phyloP scores from a whole-genome alignment of 108 stramenopile species.

The Skeletonema grethae region DNA sequence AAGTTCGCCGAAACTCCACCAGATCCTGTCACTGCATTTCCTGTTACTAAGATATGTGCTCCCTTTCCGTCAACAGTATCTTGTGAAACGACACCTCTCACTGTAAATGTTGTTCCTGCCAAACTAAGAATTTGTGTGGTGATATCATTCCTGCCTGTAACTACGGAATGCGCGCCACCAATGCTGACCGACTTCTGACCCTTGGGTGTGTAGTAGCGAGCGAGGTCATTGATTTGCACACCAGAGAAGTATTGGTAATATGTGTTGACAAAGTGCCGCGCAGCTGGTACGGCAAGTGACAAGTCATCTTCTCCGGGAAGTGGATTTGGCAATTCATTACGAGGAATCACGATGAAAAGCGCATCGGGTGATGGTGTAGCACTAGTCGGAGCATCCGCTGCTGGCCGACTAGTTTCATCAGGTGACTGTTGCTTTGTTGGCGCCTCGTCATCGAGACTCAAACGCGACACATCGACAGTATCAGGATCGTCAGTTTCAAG shows the following conservation, averaged over 20 bases:
- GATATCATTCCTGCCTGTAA: constrained; percentile 50
- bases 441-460: constrained; percentile 21
- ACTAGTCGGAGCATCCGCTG: constrained; percentile 17
- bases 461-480: constrained; percentile 9
- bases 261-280: constrained; percentile 54
- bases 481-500: not conserved
- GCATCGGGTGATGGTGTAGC: constrained; percentile 33
- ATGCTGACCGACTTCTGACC: constrained; percentile 74
- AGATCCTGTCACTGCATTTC: constrained; percentile 48
- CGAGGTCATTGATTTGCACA: constrained; percentile 51
- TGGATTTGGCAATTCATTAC: constrained; percentile 33
- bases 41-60: constrained; percentile 59
- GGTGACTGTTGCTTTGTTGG: constrained; percentile 8
- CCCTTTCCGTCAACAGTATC: constrained; percentile 46
- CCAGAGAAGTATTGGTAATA: constrained; percentile 57
- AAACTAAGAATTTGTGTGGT: constrained; percentile 61
- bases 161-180: constrained; percentile 77
- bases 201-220: constrained; percentile 51
- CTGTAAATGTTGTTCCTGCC: constrained; percentile 48
- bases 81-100: constrained; percentile 74
- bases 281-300: constrained; percentile 49
- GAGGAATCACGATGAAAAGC: constrained; percentile 45
- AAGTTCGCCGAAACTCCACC: constrained; percentile 52
- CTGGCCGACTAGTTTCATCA: constrained; percentile 13
- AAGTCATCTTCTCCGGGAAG: constrained; percentile 29